Conservation (phyloP, 768 basidiomycete genomes). For the Phanerodontia chrysosporium region DNA sequence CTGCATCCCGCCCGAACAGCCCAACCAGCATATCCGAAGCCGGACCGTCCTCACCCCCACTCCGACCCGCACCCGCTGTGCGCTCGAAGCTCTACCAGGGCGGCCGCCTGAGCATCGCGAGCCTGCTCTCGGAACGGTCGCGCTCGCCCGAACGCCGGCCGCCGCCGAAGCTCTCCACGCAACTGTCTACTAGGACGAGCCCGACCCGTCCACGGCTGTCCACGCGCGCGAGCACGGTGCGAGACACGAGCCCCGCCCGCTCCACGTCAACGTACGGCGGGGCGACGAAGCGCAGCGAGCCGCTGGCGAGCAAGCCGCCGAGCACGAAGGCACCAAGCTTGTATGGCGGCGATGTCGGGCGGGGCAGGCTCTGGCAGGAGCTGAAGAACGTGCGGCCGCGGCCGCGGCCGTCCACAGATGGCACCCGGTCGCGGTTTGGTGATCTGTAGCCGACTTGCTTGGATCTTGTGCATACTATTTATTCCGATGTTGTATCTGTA, state of each 20-base stretch:
- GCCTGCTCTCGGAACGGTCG: conserved; percentile 31
- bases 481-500: conserved; percentile 6
- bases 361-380: conserved; percentile 53
- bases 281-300: conserved; percentile 13
- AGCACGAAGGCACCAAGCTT: conserved; percentile 19
- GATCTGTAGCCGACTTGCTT: neutral
- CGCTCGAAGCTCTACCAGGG: conserved; percentile 18
- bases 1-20: conserved; percentile 9
- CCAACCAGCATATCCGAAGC: conserved; percentile 11
- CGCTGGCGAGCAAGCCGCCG: conserved; percentile 16
- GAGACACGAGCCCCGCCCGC: conserved; percentile 36
- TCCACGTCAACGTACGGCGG: conserved; percentile 26
- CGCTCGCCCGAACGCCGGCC: conserved; percentile 24
- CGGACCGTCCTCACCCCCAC: conserved; percentile 7
- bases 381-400: conserved; percentile 46
- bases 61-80: conserved; percentile 17
- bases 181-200: neutral
- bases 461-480: neutral
- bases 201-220: conserved; percentile 29
- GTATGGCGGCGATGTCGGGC: conserved; percentile 31
- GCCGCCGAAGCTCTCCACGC: conserved; percentile 13
- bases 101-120: conserved; percentile 32
- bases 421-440: conserved; percentile 26
- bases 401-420: conserved; percentile 25
- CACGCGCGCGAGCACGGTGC: conserved; percentile 26